These are phyloP conservation scores for Shiraia sp. DNA, from an alignment of 2,329 filamentous ascomycete genomes.

Conservation along the genomic window DNA sequence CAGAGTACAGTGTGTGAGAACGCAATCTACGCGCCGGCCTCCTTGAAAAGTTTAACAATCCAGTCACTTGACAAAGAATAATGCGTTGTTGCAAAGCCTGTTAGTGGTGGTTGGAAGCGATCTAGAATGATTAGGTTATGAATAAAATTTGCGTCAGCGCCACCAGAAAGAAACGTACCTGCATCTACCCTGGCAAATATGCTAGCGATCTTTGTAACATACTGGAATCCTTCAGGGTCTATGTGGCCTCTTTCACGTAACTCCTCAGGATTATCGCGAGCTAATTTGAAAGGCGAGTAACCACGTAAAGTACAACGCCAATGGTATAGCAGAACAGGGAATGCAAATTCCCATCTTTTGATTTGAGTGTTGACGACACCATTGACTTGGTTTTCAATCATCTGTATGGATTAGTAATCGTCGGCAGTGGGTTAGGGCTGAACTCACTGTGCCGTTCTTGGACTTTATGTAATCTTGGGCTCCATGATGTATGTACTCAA, in stretches of 20 bases:
- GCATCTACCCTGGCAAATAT: conserved; percentile 29
- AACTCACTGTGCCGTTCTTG: conserved; percentile 41
- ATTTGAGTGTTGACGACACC: conserved; percentile 39
- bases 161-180: no score
- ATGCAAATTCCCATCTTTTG: conserved; percentile 41
- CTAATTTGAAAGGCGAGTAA: conserved; percentile 39
- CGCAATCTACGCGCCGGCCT: conserved; percentile 30
- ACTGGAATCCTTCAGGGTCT: conserved; percentile 35
- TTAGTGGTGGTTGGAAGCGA: conserved; percentile 33
- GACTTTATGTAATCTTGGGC: conserved; percentile 40
- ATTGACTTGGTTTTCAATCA: conserved; percentile 37
- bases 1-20: no score
- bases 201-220: conserved; percentile 29
- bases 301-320: conserved; percentile 38
- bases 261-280: conserved; percentile 41
- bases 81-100: conserved; percentile 27
- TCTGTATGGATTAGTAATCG: conserved; percentile 23
- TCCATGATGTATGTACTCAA: conserved; percentile 41
- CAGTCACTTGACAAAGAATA: conserved; percentile 36
- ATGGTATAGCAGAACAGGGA: conserved; percentile 35
- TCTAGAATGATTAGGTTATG: conserved; percentile 23
- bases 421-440: not conserved
- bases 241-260: conserved; percentile 33
- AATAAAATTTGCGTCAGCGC: no score
- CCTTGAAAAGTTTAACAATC: conserved; percentile 39